These are phyloP conservation scores for Pleurotus pulmonarius DNA, from an alignment of 768 basidiomycete species.

Conservation along the genomic window DNA sequence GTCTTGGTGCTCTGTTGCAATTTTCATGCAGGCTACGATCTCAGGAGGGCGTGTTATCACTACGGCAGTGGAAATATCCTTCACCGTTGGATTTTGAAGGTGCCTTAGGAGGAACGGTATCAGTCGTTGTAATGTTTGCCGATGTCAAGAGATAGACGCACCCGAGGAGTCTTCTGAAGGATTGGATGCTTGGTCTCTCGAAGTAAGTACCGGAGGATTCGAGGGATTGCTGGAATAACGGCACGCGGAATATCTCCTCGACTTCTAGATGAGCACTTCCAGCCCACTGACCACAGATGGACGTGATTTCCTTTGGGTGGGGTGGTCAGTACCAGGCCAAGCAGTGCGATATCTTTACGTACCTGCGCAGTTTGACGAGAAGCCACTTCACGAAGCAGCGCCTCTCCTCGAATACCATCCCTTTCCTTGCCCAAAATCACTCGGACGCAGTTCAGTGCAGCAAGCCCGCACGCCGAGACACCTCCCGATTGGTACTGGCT, in stretches of 20 bases:
- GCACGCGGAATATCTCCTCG: constrained; percentile 1
- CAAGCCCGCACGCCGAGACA: constrained; percentile 54
- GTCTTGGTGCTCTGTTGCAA: constrained; percentile 25
- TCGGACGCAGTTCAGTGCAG: constrained; percentile 61
- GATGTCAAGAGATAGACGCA: neutral
- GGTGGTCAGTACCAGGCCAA: neutral
- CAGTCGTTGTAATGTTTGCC: neutral
- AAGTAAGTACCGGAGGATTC: neutral
- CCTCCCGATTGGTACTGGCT: constrained; percentile 2
- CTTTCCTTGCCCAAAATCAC: constrained; percentile 37
- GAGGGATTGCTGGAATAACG: constrained; percentile 1
- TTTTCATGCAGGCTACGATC: constrained; percentile 52
- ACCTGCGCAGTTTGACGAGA: constrained; percentile 33
- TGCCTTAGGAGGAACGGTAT: constrained; percentile 14
- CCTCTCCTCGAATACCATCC: constrained; percentile 20
- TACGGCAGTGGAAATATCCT: constrained; percentile 28
- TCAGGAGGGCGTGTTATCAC: constrained; percentile 73
- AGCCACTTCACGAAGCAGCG: constrained; percentile 29
- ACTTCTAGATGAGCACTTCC: constrained; percentile 9
- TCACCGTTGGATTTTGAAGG: constrained; percentile 18
- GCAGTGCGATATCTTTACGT: neutral
- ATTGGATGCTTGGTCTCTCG: neutral
- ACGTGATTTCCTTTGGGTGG: constrained; percentile 9
- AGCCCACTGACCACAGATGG: constrained; percentile 10
- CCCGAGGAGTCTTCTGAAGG: constrained; percentile 7